phyloP scores from a whole-genome alignment of 495 filamentous ascomycete species.

The Daldinia caldariorum region DNA sequence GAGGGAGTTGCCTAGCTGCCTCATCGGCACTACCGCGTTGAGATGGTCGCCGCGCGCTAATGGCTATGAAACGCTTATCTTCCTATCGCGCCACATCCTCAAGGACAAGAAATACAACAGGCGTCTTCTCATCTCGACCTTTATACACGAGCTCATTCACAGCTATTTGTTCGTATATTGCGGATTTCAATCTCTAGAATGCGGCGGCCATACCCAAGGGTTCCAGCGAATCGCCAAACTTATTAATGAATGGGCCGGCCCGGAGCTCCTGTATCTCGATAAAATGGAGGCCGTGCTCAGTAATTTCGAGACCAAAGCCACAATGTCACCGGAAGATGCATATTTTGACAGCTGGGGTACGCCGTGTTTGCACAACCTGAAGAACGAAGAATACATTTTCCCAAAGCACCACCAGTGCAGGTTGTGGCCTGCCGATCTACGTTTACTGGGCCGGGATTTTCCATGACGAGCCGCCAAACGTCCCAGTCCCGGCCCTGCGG shows the following conservation, averaged over 20 bases:
- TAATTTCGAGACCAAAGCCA: constrained; percentile 49
- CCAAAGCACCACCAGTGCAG: constrained; percentile 39
- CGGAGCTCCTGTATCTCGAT: constrained; percentile 57
- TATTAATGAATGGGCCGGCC: constrained; percentile 65
- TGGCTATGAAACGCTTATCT: constrained; percentile 65
- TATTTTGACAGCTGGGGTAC: constrained; percentile 28
- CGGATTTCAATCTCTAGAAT: constrained; percentile 58
- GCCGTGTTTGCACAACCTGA: constrained; percentile 34
- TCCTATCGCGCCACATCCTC: constrained; percentile 62
- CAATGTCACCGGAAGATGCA: constrained; percentile 22
- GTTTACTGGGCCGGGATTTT: constrained; percentile 35
- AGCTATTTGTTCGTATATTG: constrained; percentile 66
- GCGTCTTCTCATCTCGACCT: constrained; percentile 64
- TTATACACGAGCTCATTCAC: constrained; percentile 68
- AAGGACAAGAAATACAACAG: constrained; percentile 57
- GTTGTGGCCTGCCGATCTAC: constrained; percentile 30
- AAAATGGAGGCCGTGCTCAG: constrained; percentile 65
- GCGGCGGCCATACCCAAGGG: constrained; percentile 63
- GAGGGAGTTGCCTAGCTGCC: constrained; percentile 51
- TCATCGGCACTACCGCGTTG: constrained; percentile 66
- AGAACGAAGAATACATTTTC: constrained; percentile 31
- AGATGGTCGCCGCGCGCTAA: constrained; percentile 50
- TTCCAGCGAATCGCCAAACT: constrained; percentile 60
- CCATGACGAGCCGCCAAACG: constrained; percentile 25
- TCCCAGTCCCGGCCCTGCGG: constrained; percentile 16